Conservation (phyloP, 345 rosid genomes). For the Pistacia integerrima region DNA sequence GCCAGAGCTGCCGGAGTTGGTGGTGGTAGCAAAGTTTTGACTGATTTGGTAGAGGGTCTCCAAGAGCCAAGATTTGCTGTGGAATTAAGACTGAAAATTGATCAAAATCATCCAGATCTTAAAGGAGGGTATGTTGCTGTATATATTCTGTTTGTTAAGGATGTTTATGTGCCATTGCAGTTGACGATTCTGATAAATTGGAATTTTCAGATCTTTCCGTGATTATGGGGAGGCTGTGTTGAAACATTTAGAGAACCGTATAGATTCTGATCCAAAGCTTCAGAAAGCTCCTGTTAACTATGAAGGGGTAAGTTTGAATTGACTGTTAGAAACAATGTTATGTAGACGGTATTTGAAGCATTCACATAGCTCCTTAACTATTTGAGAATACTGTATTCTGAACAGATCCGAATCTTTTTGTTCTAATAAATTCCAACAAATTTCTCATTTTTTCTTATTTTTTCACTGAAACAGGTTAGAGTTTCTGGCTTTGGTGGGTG, state of each 20-base stretch:
- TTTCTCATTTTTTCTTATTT: slow-evolving; percentile 9
- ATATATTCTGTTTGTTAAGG: background rate
- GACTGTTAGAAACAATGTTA: background rate
- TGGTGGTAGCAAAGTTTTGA: slow-evolving; percentile 83
- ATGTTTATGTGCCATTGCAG: background rate
- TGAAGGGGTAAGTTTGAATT: slow-evolving; percentile 69
- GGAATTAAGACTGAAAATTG: slow-evolving; percentile 85
- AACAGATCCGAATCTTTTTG: background rate
- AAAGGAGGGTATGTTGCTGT: slow-evolving; percentile 76
- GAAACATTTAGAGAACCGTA: slow-evolving; percentile 59
- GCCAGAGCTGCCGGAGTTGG: slow-evolving; percentile 76
- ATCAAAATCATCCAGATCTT: slow-evolving; percentile 80
- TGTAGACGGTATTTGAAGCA: background rate
- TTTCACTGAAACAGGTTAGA: slow-evolving; percentile 58
- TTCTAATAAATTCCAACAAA: background rate
- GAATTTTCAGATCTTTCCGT: slow-evolving; percentile 67
- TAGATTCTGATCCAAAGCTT: slow-evolving; percentile 62
- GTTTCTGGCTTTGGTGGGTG: slow-evolving; percentile 94
- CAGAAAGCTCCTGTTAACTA: slow-evolving; percentile 80
- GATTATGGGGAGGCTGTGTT: slow-evolving; percentile 90
- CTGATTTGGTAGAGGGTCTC: slow-evolving; percentile 77
- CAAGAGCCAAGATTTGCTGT: slow-evolving; percentile 73
- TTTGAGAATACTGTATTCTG: background rate
- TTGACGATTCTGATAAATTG: slow-evolving; percentile 14
- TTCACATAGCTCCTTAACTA: background rate